Conservation (phyloP, 2,329 filamentous ascomycete genomes). For the Talaromyces sp. region DNA sequence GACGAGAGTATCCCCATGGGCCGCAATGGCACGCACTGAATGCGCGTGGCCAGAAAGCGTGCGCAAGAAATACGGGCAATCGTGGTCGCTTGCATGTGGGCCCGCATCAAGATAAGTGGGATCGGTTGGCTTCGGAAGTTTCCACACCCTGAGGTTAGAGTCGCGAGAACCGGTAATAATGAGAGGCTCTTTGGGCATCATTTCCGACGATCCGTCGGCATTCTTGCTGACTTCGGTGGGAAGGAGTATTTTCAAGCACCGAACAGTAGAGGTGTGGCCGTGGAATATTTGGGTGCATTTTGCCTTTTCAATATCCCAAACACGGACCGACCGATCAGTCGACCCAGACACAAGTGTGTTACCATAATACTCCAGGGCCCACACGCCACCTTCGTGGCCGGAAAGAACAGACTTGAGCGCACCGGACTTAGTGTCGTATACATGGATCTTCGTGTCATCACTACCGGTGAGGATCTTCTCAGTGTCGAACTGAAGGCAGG, state of each 20-base stretch:
- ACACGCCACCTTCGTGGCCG: conserved; percentile 94
- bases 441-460: conserved; percentile 95
- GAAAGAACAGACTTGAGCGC: conserved; percentile 75
- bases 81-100: conserved; percentile 63
- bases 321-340: conserved; percentile 94
- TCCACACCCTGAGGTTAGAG: conserved; percentile 91
- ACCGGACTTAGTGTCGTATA: conserved; percentile 95
- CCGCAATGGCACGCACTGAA: conserved; percentile 92
- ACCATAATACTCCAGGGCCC: conserved; percentile 93
- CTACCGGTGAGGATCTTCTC: conserved; percentile 98
- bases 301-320: conserved; percentile 95
- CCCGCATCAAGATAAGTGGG: conserved; percentile 71
- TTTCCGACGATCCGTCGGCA: conserved; percentile 66
- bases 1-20: conserved; percentile 90
- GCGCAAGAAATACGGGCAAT: conserved; percentile 93
- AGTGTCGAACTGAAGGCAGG: conserved; percentile 93
- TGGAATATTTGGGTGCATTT: conserved; percentile 94
- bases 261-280: conserved; percentile 93
- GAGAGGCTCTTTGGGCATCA: conserved; percentile 89
- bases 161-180: conserved; percentile 98
- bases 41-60: conserved; percentile 81
- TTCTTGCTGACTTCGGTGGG: conserved; percentile 71
- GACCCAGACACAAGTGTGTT: conserved; percentile 94
- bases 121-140: conserved; percentile 74
- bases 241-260: conserved; percentile 90